Evolutionary conservation across 345 rosid species (phyloP).

Genomic region (Geranium rotundifolium): DNA sequence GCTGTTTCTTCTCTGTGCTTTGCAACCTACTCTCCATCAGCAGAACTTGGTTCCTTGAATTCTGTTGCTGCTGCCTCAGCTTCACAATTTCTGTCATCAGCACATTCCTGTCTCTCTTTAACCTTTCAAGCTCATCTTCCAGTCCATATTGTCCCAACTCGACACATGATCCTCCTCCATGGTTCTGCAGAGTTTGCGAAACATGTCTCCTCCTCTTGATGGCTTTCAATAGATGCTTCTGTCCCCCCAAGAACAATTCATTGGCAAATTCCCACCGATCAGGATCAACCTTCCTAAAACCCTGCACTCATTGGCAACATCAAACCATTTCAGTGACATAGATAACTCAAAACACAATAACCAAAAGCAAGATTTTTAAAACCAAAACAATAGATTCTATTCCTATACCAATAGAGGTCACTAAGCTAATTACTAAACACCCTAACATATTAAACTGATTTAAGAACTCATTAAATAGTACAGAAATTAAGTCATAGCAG

Average conservation of each 20-base stretch:
- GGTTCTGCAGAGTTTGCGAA: constrained; percentile 22
- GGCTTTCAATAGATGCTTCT: constrained; percentile 59
- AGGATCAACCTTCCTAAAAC: constrained; percentile 80
- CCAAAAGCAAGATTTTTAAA: too few relatives aligned
- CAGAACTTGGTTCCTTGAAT: constrained; percentile 30
- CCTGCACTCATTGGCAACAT: constrained; percentile 29
- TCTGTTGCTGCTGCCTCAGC: constrained; percentile 65
- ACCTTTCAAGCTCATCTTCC: constrained; percentile 48
- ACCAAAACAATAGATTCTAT: too few relatives aligned
- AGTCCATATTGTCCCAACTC: constrained; percentile 64
- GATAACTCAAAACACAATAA: not conserved
- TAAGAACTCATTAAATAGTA: too few relatives aligned
- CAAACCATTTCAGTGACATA: not conserved
- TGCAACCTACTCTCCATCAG: constrained; percentile 46
- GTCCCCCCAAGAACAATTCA: constrained; percentile 85
- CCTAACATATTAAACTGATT: not conserved
- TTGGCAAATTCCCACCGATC: constrained; percentile 89
- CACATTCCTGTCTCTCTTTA: constrained; percentile 45
- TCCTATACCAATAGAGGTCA: not conserved
- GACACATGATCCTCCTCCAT: constrained; percentile 40
- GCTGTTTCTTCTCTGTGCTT: constrained; percentile 55
- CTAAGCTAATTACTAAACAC: not conserved
- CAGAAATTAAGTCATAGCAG: too few relatives aligned
- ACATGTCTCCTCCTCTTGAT: constrained; percentile 63
- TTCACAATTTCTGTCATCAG: constrained; percentile 45